Conservation (phyloP, 257 asterid genomes). For the Solanum raphanifolium region DNA sequence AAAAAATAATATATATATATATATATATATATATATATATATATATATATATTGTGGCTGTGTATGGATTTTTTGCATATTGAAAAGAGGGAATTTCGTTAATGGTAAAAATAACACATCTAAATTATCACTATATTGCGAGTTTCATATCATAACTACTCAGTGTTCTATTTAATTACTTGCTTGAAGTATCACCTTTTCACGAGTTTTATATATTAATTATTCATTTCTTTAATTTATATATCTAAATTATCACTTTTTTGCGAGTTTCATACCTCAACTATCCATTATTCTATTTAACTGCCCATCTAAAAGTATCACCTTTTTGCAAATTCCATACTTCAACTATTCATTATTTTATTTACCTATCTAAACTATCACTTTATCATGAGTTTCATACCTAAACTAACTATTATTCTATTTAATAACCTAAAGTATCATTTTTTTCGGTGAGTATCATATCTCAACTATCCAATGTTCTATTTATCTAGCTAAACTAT, state of each 20-base stretch:
- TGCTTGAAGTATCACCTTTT: too few species aligned
- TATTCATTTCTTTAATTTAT: too few species aligned
- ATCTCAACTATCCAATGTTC: background rate
- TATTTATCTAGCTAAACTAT: background rate
- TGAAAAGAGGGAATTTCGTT: background rate
- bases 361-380: background rate
- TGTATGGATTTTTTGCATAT: background rate
- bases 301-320: too few species aligned
- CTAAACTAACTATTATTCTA: background rate
- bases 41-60: background rate
- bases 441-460: background rate
- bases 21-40: too few species aligned
- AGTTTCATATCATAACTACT: background rate
- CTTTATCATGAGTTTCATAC: accelerated
- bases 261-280: accelerated
- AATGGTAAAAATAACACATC: background rate
- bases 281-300: background rate
- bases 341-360: background rate
- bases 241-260: too few species aligned
- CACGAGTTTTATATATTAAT: too few species aligned
- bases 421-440: background rate
- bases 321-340: accelerated
- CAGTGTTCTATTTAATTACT: background rate
- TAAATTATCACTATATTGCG: background rate
- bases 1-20: background rate